Evolutionary conservation across 148 eudicot species (phyloP).

Genomic region (Fagopyrum homotropicum): DNA sequence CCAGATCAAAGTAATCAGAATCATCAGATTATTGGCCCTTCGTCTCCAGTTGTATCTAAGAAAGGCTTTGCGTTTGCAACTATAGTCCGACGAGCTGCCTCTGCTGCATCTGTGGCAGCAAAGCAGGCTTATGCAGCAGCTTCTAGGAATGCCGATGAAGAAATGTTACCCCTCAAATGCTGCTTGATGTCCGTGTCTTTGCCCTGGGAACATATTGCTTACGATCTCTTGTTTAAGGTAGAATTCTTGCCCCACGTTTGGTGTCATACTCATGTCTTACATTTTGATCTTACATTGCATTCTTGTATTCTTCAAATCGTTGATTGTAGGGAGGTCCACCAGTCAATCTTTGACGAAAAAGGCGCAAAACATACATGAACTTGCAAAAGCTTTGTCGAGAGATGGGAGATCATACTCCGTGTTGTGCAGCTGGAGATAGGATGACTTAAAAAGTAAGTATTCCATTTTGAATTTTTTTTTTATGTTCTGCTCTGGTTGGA

Average conservation of each 20-base stretch:
- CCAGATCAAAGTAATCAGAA: conserved; percentile 87
- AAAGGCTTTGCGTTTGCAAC: conserved; percentile 41
- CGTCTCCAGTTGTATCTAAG: conserved; percentile 54
- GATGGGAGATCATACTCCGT: conserved; percentile 1
- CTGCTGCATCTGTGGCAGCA: conserved; percentile 80
- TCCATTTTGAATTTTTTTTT: neutral
- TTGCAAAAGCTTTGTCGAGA: conserved; percentile 11
- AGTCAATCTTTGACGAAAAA: conserved; percentile 40
- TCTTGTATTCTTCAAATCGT: neutral
- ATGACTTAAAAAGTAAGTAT: neutral
- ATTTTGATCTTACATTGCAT: neutral
- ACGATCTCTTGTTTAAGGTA: conserved; percentile 93
- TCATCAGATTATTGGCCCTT: conserved; percentile 42
- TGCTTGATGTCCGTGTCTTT: conserved; percentile 87
- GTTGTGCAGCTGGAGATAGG: neutral
- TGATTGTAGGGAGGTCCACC: conserved; percentile 62
- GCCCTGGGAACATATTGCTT: conserved; percentile 96
- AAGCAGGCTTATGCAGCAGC: conserved; percentile 59
- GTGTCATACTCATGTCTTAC: neutral
- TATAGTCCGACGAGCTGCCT: conserved; percentile 70
- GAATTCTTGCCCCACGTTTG: neutral
- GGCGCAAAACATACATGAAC: conserved; percentile 10
- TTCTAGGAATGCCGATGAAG: conserved; percentile 45
- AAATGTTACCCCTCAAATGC: conserved; percentile 92
- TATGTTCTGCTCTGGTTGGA: conserved; percentile 7